Conservation (phyloP, 192 early-diverging fungal genomes). For the Backusella tarrabulga region DNA sequence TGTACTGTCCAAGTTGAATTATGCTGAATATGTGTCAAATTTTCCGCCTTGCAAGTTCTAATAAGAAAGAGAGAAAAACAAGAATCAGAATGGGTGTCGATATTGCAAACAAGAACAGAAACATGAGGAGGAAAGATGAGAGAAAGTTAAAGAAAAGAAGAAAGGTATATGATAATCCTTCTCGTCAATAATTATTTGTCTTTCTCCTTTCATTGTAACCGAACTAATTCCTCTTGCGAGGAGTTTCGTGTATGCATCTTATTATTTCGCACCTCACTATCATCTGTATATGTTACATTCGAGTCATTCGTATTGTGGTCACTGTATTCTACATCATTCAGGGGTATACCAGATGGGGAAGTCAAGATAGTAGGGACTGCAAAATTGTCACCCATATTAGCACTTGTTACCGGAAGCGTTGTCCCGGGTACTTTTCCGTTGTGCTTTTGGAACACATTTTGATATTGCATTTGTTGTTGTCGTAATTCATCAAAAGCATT, state of each 20-base stretch:
- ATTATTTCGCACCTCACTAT: constrained; percentile 5
- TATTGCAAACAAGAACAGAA: background rate
- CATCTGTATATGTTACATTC: background rate
- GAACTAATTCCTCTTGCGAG: background rate
- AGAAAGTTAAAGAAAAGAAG: background rate
- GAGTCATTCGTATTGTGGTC: background rate
- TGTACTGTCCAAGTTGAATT: background rate
- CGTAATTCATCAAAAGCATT: constrained; percentile 18
- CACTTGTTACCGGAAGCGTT: background rate
- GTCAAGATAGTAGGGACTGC: background rate
- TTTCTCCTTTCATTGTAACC: background rate
- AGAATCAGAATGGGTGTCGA: background rate
- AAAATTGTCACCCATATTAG: background rate
- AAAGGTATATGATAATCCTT: background rate
- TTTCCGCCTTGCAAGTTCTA: background rate
- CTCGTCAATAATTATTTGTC: background rate
- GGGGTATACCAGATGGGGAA: background rate
- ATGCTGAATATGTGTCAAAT: background rate
- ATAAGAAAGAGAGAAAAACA: background rate
- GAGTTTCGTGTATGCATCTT: background rate
- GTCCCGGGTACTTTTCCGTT: background rate
- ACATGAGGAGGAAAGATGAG: background rate
- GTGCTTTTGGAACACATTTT: background rate
- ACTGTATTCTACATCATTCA: background rate
- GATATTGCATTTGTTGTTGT: constrained; percentile 14